A percentile compares a stretch with the other conserved stretches of the same genome.
Conservation (phyloP, 2,329 filamentous ascomycete species). For the Arthrinium phaeospermum region DNA sequence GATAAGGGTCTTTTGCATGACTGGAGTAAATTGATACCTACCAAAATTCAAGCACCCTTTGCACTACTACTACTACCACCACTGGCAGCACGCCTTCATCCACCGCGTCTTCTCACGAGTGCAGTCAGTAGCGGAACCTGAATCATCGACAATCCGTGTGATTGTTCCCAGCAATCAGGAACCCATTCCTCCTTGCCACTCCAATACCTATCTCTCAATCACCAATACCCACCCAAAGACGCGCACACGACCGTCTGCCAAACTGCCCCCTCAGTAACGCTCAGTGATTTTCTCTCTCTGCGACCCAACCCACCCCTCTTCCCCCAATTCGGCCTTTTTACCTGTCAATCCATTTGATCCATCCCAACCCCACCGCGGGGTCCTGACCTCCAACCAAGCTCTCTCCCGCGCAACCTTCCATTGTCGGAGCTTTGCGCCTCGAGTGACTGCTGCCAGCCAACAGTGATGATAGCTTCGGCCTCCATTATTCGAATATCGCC, state of each 20-base stretch:
- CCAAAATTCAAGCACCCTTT: constrained; percentile 2
- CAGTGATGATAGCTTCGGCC: constrained; percentile 17
- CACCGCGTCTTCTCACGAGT: constrained; percentile 9
- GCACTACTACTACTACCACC: not conserved
- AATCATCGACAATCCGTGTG: constrained; percentile 2
- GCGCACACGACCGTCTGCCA: not conserved
- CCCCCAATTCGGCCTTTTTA: not conserved
- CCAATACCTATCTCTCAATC: not conserved
- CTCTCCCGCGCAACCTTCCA: constrained; percentile 10
- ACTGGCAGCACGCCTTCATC: not conserved
- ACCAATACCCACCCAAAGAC: constrained; percentile 9
- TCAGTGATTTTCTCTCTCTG: constrained; percentile 5
- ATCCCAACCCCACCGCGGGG: constrained; percentile 16
- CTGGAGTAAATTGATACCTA: constrained; percentile 13
- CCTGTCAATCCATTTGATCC: constrained; percentile 13
- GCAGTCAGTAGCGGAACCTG: constrained; percentile 17
- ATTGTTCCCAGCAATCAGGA: constrained; percentile 5
- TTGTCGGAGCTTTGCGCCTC: constrained; percentile 6
- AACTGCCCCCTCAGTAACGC: not conserved
- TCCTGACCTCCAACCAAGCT: constrained; percentile 13
- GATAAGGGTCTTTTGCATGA: not conserved
- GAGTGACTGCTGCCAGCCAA: constrained; percentile 10
- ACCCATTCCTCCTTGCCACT: constrained; percentile 2
- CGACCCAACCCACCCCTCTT: not conserved
- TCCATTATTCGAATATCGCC: constrained; percentile 7